Percentiles rank a stretch among this genome's conserved stretches.
Evolutionary conservation across 495 filamentous ascomycete species (phyloP).

Genomic region (Aspergillus saccharolyticus): DNA sequence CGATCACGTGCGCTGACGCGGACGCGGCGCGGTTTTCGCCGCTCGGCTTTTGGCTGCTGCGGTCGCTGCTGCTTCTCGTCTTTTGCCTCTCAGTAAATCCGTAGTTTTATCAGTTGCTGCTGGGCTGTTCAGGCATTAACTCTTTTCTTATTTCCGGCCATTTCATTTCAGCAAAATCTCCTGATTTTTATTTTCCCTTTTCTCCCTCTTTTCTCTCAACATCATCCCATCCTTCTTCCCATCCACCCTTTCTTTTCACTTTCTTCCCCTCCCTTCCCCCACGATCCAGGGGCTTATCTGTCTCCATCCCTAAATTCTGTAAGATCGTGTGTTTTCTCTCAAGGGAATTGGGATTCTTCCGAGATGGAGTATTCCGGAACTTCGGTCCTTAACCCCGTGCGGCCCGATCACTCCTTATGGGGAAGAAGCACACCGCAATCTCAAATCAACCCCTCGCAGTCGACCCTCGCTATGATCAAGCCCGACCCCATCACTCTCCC

Average conservation of each 20-base stretch:
- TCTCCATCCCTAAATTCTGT: not conserved
- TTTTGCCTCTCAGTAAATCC: not conserved
- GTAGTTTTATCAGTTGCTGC: not conserved
- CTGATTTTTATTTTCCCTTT: not conserved
- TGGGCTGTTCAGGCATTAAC: not conserved
- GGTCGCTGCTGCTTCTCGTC: not conserved
- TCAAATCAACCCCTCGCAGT: not conserved
- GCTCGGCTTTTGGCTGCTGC: constrained; percentile 1
- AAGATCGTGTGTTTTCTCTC: not conserved
- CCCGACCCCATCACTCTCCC: constrained; percentile 1
- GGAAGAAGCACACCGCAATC: constrained; percentile 5
- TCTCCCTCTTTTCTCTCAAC: not conserved
- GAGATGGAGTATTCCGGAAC: not conserved
- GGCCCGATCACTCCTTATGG: constrained; percentile 3
- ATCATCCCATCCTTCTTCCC: not conserved
- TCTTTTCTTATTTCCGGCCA: not conserved
- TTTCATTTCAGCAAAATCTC: not conserved
- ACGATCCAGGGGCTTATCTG: not conserved
- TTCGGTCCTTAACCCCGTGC: not conserved
- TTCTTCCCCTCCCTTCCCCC: not conserved
- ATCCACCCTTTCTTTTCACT: constrained; percentile 4
- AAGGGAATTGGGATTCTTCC: not conserved
- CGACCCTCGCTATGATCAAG: not conserved
- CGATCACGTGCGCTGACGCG: constrained; percentile 11
- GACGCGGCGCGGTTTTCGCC: constrained; percentile 9